These are phyloP conservation scores for Ochetophila trinervis DNA, from an alignment of 306 rosid genomes.

Conservation along the genomic window DNA sequence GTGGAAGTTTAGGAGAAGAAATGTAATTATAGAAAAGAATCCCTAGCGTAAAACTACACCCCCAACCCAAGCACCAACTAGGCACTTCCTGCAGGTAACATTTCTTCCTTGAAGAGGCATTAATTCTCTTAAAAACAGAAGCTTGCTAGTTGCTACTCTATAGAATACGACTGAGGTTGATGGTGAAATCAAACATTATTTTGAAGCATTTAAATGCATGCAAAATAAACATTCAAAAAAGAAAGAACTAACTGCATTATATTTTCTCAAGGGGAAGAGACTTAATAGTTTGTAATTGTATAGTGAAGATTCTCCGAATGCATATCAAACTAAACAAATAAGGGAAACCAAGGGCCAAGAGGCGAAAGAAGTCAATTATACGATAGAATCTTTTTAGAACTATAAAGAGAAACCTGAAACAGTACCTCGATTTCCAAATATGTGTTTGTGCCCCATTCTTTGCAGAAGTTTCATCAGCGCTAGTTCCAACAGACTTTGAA, in stretches of 20 bases:
- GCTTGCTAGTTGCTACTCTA: background rate
- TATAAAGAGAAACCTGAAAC: slow-evolving; percentile 11
- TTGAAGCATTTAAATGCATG: background rate
- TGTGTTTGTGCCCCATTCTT: slow-evolving; percentile 48
- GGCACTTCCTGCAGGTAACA: background rate
- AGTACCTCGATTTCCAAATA: slow-evolving; percentile 90
- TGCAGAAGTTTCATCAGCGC: slow-evolving; percentile 53
- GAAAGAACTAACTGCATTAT: background rate
- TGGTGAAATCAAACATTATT: background rate
- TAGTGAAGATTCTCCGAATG: background rate
- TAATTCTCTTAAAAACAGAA: background rate
- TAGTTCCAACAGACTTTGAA: slow-evolving; percentile 72
- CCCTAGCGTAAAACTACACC: background rate
- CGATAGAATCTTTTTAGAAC: background rate
- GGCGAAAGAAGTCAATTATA: background rate
- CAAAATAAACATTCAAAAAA: background rate
- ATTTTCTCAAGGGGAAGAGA: background rate
- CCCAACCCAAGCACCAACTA: background rate
- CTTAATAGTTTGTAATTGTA: background rate
- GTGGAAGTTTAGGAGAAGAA: background rate
- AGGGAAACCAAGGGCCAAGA: background rate
- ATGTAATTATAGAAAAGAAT: background rate
- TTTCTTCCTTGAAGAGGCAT: slow-evolving; percentile 3
- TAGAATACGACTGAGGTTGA: background rate
- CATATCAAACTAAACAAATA: slow-evolving; percentile 7